Percentiles rank a stretch among this genome's conserved stretches.
phyloP scores from a whole-genome alignment of 2,329 filamentous ascomycete species.

The Ophiostoma montium region DNA sequence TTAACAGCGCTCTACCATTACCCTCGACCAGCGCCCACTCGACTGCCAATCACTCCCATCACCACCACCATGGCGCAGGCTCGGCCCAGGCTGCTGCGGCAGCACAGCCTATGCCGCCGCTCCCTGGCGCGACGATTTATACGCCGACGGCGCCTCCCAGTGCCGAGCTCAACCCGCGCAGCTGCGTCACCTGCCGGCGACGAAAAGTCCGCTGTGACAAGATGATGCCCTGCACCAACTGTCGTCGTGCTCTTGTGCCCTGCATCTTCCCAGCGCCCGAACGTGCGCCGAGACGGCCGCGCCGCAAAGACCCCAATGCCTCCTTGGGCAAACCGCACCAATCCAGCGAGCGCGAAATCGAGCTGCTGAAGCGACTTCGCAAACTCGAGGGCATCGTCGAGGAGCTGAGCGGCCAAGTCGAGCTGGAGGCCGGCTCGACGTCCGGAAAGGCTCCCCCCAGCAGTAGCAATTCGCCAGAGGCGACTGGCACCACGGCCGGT shows the following conservation, averaged over 20 bases:
- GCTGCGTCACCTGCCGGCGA: constrained; percentile 35
- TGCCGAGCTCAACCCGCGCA: constrained; percentile 25
- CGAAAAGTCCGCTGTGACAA: constrained; percentile 47
- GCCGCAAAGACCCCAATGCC: constrained; percentile 50
- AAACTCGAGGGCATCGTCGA: constrained; percentile 66
- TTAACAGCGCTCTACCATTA: neutral
- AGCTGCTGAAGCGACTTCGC: constrained; percentile 57
- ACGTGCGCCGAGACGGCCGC: constrained; percentile 38
- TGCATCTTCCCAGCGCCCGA: constrained; percentile 36
- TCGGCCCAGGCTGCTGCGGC: constrained; percentile 3
- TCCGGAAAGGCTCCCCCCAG: constrained; percentile 21
- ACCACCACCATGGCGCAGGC: constrained; percentile 7
- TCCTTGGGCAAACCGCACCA: constrained; percentile 28
- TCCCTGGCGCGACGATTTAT: constrained; percentile 17
- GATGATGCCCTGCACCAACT: constrained; percentile 41
- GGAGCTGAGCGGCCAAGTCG: constrained; percentile 50
- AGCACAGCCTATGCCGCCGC: constrained; percentile 13
- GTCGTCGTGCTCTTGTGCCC: constrained; percentile 35
- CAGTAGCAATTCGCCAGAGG: constrained; percentile 15
- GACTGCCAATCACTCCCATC: neutral
- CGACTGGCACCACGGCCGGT: neutral
- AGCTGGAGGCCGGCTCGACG: constrained; percentile 30
- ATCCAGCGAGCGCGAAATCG: constrained; percentile 47
- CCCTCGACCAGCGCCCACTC: constrained; percentile 1
- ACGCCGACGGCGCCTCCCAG: constrained; percentile 15